These are phyloP conservation scores for Draba incana DNA, from an alignment of 345 rosid genomes.

Conservation along the genomic window DNA sequence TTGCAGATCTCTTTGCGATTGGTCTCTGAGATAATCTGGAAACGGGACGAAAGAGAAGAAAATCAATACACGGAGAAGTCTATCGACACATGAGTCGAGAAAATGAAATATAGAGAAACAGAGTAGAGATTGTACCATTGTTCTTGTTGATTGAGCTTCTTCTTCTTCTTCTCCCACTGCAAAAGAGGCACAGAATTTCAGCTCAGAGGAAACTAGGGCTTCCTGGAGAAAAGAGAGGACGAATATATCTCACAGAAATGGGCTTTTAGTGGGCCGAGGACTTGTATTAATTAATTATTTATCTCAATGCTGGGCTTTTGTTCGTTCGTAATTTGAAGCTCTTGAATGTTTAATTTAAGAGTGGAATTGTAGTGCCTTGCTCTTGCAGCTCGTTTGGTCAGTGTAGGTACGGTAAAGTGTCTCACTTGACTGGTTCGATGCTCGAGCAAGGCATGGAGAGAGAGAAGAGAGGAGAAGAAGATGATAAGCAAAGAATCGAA, in stretches of 20 bases:
- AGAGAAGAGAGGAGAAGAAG: too few species aligned
- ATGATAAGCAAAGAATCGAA: too few species aligned
- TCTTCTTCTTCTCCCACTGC: conserved; percentile 5
- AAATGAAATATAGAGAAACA: neutral
- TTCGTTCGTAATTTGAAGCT: too few species aligned
- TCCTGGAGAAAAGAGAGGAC: neutral
- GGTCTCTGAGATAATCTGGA: conserved; percentile 44
- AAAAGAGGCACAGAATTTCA: conserved; percentile 16
- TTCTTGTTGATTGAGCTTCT: conserved; percentile 23
- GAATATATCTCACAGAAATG: neutral
- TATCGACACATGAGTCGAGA: too few species aligned
- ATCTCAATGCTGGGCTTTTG: conserved; percentile 7
- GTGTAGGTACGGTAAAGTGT: too few species aligned
- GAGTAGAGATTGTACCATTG: conserved; percentile 35
- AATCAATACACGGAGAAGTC: neutral
- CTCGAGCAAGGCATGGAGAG: too few species aligned
- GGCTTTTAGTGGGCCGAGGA: conserved; percentile 26
- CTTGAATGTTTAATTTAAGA: too few species aligned
- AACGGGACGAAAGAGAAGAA: neutral
- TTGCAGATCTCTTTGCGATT: conserved; percentile 57
- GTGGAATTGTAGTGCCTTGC: too few species aligned
- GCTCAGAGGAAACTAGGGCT: conserved; percentile 17
- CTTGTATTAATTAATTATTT: neutral
- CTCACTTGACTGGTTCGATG: too few species aligned
- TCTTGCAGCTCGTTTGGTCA: too few species aligned